Evolutionary conservation across 2,329 filamentous ascomycete genomes (phyloP).

Genomic region (Botrytis elliptica): DNA sequence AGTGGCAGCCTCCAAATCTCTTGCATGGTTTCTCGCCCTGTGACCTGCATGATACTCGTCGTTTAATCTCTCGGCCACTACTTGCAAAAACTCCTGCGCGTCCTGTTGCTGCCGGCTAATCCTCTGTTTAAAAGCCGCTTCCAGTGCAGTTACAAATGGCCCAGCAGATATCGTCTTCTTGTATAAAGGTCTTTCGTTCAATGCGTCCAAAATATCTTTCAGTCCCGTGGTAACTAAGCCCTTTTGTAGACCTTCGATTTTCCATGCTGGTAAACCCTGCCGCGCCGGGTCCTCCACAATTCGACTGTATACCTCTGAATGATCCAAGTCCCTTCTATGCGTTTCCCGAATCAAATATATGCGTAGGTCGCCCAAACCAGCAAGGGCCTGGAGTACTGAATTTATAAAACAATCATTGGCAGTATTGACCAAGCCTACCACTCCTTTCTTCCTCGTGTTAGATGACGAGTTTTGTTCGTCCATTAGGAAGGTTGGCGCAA

Average conservation of each 20-base stretch:
- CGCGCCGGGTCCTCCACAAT: conserved; percentile 52
- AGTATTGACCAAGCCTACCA: conserved; percentile 84
- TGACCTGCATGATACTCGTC: conserved; percentile 91
- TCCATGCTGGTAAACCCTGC: conserved; percentile 54
- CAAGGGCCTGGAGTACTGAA: conserved; percentile 88
- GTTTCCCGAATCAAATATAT: conserved; percentile 90
- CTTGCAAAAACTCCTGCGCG: conserved; percentile 94
- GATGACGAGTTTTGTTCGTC: conserved; percentile 67
- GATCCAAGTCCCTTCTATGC: conserved; percentile 78
- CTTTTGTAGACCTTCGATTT: conserved; percentile 67
- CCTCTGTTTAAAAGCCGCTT: conserved; percentile 81
- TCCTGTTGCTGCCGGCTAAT: conserved; percentile 96
- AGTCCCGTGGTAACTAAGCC: conserved; percentile 82
- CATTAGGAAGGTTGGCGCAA: conserved; percentile 94
- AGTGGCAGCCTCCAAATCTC: conserved; percentile 30
- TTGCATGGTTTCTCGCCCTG: conserved; percentile 64
- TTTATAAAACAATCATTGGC: conserved; percentile 99
- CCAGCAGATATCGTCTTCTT: conserved; percentile 89
- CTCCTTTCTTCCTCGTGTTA: conserved; percentile 69
- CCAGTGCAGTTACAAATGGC: conserved; percentile 79
- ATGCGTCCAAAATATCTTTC: conserved; percentile 86
- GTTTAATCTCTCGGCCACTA: conserved; percentile 85
- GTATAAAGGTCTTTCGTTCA: conserved; percentile 92
- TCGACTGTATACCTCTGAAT: conserved; percentile 69
- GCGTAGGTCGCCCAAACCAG: conserved; percentile 83